Evolutionary conservation across 768 basidiomycete genomes (phyloP).

Genomic region (Tricholoma sp.): DNA sequence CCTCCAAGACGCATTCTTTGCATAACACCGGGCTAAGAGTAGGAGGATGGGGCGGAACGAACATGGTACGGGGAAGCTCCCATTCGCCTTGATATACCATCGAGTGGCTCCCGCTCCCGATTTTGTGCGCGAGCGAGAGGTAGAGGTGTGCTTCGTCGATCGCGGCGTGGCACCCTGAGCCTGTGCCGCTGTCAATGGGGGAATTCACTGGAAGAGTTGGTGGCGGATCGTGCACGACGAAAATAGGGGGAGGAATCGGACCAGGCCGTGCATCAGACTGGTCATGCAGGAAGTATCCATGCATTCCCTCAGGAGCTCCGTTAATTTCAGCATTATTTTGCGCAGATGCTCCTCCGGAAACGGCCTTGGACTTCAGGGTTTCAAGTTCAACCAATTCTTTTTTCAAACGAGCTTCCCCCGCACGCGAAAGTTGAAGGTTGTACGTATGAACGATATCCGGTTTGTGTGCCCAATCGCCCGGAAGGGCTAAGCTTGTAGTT

Average conservation of each 20-base stretch:
- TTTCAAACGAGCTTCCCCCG: slow-evolving; percentile 4
- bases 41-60: background rate
- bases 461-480: slow-evolving; percentile 21
- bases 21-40: background rate
- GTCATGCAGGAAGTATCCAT: slow-evolving; percentile 11
- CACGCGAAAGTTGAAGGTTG: slow-evolving; percentile 15
- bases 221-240: slow-evolving; percentile 23
- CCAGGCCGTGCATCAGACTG: slow-evolving; percentile 3
- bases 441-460: slow-evolving; percentile 28
- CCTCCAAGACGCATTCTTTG: no score
- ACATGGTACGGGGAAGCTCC: background rate
- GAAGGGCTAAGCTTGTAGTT: background rate
- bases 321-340: background rate
- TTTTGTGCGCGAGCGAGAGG: no score
- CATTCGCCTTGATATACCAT: background rate
- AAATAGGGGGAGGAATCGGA: slow-evolving; percentile 22
- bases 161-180: background rate
- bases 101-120: background rate
- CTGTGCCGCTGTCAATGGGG: no score
- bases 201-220: slow-evolving; percentile 1
- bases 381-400: slow-evolving; percentile 2
- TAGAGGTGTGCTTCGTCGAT: no score
- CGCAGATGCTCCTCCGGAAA: background rate
- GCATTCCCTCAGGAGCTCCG: background rate
- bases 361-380: background rate